Conservation (phyloP, 768 basidiomycete genomes). For the Boletus pseudo-olivaceus region DNA sequence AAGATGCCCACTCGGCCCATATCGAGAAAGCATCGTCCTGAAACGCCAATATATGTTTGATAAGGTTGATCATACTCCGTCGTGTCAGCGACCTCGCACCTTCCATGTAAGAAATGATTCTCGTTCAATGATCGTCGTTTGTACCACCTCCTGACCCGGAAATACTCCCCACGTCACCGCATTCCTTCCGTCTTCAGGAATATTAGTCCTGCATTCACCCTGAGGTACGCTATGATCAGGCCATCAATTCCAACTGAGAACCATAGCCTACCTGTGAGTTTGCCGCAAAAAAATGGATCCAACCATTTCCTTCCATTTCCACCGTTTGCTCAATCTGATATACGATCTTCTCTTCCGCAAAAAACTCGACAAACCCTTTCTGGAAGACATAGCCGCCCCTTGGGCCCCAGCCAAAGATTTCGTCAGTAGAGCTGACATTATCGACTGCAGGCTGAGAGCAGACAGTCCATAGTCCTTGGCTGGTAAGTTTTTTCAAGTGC, state of each 20-base stretch:
- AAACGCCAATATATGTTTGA: constrained; percentile 2
- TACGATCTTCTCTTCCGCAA: constrained; percentile 62
- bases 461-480: constrained; percentile 90
- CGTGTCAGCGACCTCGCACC: constrained; percentile 43
- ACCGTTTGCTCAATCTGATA: constrained; percentile 57
- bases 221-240: constrained; percentile 22
- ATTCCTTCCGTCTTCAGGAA: constrained; percentile 75
- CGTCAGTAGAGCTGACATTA: constrained; percentile 68
- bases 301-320: constrained; percentile 50
- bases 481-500: constrained; percentile 73
- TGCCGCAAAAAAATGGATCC: constrained; percentile 85
- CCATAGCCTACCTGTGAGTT: constrained; percentile 57
- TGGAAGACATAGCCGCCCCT: constrained; percentile 92
- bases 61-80: not conserved
- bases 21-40: constrained; percentile 96
- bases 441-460: constrained; percentile 95
- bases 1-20: constrained; percentile 92
- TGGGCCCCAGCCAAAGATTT: constrained; percentile 91
- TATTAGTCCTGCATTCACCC: constrained; percentile 81
- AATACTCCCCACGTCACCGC: constrained; percentile 99
- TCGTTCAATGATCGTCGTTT: constrained; percentile 94
- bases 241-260: not conserved
- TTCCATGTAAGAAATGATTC: constrained; percentile 97
- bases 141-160: constrained; percentile 92
- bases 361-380: constrained; percentile 97